These are phyloP conservation scores for Lachancea lanzarotensis DNA, from an alignment of 805 yeast genomes.

Conservation along the genomic window DNA sequence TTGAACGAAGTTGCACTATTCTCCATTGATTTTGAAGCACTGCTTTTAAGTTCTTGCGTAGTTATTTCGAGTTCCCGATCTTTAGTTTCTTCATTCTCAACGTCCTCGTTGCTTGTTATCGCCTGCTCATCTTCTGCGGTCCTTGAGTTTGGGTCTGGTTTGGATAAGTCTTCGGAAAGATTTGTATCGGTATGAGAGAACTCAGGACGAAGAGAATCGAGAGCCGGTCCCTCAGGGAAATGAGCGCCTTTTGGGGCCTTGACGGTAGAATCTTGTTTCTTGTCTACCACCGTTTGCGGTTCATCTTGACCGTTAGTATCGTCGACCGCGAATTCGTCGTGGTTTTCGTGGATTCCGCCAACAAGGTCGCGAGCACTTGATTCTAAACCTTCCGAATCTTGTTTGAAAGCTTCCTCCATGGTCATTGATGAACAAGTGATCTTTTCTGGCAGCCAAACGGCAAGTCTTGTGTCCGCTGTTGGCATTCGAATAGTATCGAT, in stretches of 20 bases:
- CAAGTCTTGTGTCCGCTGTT: neutral
- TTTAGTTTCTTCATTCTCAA: too few species aligned
- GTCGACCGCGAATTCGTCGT: neutral
- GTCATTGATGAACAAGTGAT: neutral
- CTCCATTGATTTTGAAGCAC: too few species aligned
- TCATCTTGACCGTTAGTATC: neutral
- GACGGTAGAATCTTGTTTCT: neutral
- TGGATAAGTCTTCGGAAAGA: neutral
- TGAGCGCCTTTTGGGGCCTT: neutral
- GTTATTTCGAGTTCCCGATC: too few species aligned
- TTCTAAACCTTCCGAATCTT: neutral
- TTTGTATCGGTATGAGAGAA: neutral
- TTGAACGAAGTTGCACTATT: too few species aligned
- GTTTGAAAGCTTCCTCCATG: neutral
- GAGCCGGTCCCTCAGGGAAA: neutral
- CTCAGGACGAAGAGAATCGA: neutral
- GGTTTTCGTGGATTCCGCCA: neutral
- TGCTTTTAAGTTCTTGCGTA: too few species aligned
- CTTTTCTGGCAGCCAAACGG: neutral
- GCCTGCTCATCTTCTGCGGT: too few species aligned
- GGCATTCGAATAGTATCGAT: neutral
- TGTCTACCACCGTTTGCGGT: neutral
- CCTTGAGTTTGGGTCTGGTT: neutral
- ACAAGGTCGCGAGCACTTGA: neutral
- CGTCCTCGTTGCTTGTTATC: too few species aligned